A percentile compares a stretch with the other conserved stretches of the same genome.
Evolutionary conservation across 495 filamentous ascomycete species (phyloP).

Genomic region (Penicillium simplicissimum): DNA sequence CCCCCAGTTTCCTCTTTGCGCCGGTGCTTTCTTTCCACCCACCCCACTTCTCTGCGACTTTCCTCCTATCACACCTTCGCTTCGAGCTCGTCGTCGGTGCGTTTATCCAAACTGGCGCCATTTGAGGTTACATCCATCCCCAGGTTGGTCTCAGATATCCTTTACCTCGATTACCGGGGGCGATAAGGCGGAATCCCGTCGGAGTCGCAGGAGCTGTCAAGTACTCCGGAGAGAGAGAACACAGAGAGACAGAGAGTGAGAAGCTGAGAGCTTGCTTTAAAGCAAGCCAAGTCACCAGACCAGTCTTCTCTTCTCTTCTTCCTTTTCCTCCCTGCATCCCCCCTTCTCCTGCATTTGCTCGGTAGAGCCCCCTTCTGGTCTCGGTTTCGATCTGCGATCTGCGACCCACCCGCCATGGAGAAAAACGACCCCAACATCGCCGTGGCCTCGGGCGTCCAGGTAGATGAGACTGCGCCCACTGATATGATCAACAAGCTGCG

Average conservation of each 20-base stretch:
- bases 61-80: slow-evolving; percentile 9
- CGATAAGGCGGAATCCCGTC: slow-evolving; percentile 26
- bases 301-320: neutral
- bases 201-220: neutral
- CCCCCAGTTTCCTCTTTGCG: too few relatives aligned
- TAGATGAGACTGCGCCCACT: slow-evolving; percentile 48
- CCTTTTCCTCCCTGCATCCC: slow-evolving; percentile 41
- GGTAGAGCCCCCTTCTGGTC: neutral
- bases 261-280: neutral
- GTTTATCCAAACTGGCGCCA: slow-evolving; percentile 1
- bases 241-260: neutral
- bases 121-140: slow-evolving; percentile 19
- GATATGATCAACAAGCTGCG: slow-evolving; percentile 38
- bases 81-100: neutral
- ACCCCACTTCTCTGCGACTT: neutral
- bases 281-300: neutral
- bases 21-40: neutral
- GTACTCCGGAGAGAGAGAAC: neutral
- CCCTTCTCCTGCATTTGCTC: slow-evolving; percentile 7
- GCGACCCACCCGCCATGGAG: slow-evolving; percentile 25
- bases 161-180: neutral
- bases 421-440: slow-evolving; percentile 33
- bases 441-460: slow-evolving; percentile 24
- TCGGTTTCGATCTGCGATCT: slow-evolving; percentile 3
- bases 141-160: slow-evolving; percentile 12